Conservation (phyloP, 108 stramenopile species). For the Parmales sp. region DNA sequence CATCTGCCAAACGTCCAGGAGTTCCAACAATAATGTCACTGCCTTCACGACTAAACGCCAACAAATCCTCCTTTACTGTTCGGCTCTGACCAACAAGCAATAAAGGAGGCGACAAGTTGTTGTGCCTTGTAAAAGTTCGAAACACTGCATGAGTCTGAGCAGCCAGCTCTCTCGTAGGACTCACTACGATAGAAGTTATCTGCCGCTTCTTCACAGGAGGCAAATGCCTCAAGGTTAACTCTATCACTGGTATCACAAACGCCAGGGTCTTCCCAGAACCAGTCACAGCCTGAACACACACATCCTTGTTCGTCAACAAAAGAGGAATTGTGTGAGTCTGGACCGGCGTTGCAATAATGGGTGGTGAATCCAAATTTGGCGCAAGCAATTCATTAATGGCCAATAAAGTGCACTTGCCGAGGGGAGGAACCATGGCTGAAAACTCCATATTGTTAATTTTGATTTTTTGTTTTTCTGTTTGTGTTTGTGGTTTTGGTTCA, state of each 20-base stretch:
- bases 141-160: constrained; percentile 65
- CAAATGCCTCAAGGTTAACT: constrained; percentile 64
- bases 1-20: constrained; percentile 88
- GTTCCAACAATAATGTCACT: constrained; percentile 88
- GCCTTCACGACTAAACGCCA: constrained; percentile 46
- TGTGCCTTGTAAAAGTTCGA: background rate
- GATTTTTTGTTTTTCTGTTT: too few species aligned
- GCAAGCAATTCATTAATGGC: too few species aligned
- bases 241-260: constrained; percentile 83
- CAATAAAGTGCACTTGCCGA: too few species aligned
- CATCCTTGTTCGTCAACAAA: constrained; percentile 89
- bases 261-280: constrained; percentile 97
- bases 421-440: too few species aligned
- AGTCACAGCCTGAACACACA: constrained; percentile 92
- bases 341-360: constrained; percentile 81
- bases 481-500: too few species aligned
- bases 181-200: constrained; percentile 67
- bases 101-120: constrained; percentile 8
- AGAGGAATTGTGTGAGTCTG: constrained; percentile 90
- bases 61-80: constrained; percentile 66
- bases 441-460: too few species aligned
- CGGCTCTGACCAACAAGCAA: constrained; percentile 43
- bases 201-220: constrained; percentile 38
- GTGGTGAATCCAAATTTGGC: too few species aligned
- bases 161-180: constrained; percentile 92